Conservation (phyloP, 2,329 filamentous ascomycete genomes). For the Alternaria novae-zelandiae region DNA sequence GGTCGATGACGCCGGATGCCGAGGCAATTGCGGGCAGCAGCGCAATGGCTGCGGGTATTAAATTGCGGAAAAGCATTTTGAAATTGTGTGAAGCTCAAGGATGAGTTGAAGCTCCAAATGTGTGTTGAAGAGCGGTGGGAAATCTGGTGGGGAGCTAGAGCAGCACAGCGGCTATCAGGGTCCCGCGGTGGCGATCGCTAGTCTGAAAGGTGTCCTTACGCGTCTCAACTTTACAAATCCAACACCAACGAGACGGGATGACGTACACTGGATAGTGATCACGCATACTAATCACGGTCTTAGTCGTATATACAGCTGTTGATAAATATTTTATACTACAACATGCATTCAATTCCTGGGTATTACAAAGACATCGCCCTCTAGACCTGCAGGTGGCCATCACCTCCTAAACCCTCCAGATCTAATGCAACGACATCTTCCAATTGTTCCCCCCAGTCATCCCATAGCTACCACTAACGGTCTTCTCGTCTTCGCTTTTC, state of each 20-base stretch:
- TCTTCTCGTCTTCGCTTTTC: conserved; percentile 31
- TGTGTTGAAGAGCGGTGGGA: conserved; percentile 18
- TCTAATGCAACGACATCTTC: conserved; percentile 36
- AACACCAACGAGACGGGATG: conserved; percentile 6
- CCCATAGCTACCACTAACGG: conserved; percentile 44
- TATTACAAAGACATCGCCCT: not conserved
- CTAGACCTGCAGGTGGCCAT: not conserved
- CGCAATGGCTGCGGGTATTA: conserved; percentile 42
- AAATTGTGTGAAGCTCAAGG: conserved; percentile 23
- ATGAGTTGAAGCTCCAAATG: conserved; percentile 23
- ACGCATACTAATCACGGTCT: not conserved
- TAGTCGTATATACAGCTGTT: not conserved
- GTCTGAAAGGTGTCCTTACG: conserved; percentile 36
- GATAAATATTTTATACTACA: not conserved
- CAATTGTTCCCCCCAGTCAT: conserved; percentile 37
- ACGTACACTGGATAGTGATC: not conserved
- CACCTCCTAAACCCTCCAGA: not conserved
- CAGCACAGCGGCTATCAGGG: conserved; percentile 19
- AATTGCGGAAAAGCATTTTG: conserved; percentile 42
- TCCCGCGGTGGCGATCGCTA: conserved; percentile 31
- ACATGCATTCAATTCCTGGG: not conserved
- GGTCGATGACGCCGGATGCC: conserved; percentile 85
- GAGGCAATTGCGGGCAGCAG: conserved; percentile 54
- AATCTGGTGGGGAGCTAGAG: conserved; percentile 21
- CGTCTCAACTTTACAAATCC: conserved; percentile 34